These are phyloP conservation scores for Penicillium aurantiogriseum DNA, from an alignment of 2,329 filamentous ascomycete species.

Conservation along the genomic window DNA sequence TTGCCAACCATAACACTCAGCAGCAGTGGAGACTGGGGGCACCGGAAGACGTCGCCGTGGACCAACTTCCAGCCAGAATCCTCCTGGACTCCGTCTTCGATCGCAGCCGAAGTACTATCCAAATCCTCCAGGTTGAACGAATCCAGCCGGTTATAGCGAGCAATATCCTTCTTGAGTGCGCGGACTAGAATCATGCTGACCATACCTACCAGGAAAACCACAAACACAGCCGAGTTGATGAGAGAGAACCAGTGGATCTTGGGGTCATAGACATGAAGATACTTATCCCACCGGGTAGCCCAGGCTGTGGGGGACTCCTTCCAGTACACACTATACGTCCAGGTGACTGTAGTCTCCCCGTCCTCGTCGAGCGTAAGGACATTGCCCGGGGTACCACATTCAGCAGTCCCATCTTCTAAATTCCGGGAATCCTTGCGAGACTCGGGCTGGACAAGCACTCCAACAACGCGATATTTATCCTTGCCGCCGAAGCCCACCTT, in stretches of 20 bases:
- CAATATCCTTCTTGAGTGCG: slow-evolving; percentile 90
- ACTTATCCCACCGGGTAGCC: slow-evolving; percentile 98
- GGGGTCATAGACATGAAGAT: slow-evolving; percentile 93
- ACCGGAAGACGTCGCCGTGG: slow-evolving; percentile 94
- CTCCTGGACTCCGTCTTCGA: slow-evolving; percentile 92
- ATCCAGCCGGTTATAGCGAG: slow-evolving; percentile 91
- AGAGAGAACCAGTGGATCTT: slow-evolving; percentile 99
- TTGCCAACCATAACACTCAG: slow-evolving; percentile 88
- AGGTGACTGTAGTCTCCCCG: slow-evolving; percentile 67
- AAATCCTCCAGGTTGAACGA: slow-evolving; percentile 88
- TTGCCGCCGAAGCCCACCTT: slow-evolving; percentile 57
- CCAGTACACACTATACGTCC: slow-evolving; percentile 94
- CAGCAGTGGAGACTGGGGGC: slow-evolving; percentile 76
- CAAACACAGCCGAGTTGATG: slow-evolving; percentile 92
- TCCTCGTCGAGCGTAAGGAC: slow-evolving; percentile 65
- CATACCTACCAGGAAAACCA: slow-evolving; percentile 85
- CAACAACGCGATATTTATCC: slow-evolving; percentile 81
- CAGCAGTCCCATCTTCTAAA: slow-evolving; percentile 53
- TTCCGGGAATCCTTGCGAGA: slow-evolving; percentile 62
- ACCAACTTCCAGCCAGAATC: slow-evolving; percentile 99
- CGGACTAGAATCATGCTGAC: slow-evolving; percentile 89
- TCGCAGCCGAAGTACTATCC: slow-evolving; percentile 66
- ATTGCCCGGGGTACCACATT: slow-evolving; percentile 61
- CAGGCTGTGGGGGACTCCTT: slow-evolving; percentile 78
- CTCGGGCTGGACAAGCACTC: slow-evolving; percentile 80